Percentiles rank a stretch among this genome's conserved stretches.
Evolutionary conservation across 2,329 filamentous ascomycete species (phyloP).

Genomic region (Stagonosporopsis rhizophila): DNA sequence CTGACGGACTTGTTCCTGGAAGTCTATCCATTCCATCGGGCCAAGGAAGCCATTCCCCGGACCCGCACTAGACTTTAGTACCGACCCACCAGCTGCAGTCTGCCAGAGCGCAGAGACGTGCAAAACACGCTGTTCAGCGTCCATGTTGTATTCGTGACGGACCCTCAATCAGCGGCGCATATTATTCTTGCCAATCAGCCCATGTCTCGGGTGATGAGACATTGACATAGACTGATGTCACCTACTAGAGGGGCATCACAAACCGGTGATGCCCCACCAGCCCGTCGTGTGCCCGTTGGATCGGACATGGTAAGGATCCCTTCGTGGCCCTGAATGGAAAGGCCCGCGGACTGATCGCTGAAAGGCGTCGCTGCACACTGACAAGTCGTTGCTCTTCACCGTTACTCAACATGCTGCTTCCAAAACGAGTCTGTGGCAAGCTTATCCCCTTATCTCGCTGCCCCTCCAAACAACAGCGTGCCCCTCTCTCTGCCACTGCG

Average conservation of each 20-base stretch:
- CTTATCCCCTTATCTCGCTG: constrained; percentile 3
- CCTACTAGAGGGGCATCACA: constrained; percentile 2
- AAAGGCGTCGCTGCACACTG: constrained; percentile 18
- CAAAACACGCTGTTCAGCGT: constrained; percentile 1
- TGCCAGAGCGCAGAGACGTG: constrained; percentile 15
- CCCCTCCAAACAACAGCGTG: constrained; percentile 14
- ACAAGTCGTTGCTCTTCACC: constrained; percentile 26
- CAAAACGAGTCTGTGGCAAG: constrained; percentile 10
- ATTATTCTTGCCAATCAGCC: not conserved
- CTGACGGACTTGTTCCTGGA: constrained; percentile 45
- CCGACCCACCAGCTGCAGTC: constrained; percentile 31
- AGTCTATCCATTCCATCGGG: constrained; percentile 43
- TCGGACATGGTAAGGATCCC: constrained; percentile 22
- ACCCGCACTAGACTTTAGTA: constrained; percentile 37
- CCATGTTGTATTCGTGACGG: not conserved
- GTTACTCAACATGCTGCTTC: constrained; percentile 11
- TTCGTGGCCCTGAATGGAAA: constrained; percentile 7
- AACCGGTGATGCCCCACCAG: constrained; percentile 15
- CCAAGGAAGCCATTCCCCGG: constrained; percentile 46
- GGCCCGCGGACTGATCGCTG: constrained; percentile 26
- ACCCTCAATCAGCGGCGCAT: not conserved
- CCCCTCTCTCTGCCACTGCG: constrained; percentile 17
- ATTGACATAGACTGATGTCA: not conserved
- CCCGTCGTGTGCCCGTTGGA: constrained; percentile 17
- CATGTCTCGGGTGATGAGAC: not conserved